Conservation (phyloP, 2,329 filamentous ascomycete genomes). For the Pyrenochaeta sp. region DNA sequence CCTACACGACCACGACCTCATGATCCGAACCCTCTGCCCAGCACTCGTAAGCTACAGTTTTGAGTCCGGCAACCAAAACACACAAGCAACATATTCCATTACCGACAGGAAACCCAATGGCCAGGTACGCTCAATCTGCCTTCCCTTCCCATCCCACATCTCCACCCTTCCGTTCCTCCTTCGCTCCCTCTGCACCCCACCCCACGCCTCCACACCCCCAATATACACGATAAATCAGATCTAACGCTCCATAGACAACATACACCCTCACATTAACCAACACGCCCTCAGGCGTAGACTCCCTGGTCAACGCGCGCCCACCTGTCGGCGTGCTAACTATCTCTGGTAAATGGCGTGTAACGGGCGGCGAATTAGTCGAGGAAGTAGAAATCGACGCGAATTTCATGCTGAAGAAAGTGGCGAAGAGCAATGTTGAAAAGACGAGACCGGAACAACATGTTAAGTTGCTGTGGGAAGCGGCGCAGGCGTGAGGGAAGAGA, state of each 20-base stretch:
- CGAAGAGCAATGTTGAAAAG: conserved; percentile 52
- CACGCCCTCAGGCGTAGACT: conserved; percentile 43
- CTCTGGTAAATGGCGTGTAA: conserved; percentile 49
- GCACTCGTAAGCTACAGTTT: conserved; percentile 45
- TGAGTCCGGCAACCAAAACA: conserved; percentile 40
- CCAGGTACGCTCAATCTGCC: conserved; percentile 30
- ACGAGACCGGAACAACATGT: conserved; percentile 50
- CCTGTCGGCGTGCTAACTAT: conserved; percentile 51
- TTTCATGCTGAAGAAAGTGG: conserved; percentile 54
- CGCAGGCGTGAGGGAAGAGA: conserved; percentile 21
- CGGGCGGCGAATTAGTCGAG: conserved; percentile 43
- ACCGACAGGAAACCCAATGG: conserved; percentile 53
- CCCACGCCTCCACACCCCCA: not conserved
- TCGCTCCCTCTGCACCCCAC: conserved; percentile 3
- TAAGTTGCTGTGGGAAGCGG: conserved; percentile 42
- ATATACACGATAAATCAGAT: not conserved
- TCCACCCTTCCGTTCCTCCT: not conserved
- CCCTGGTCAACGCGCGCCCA: conserved; percentile 51
- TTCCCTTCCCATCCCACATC: not conserved
- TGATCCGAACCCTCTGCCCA: conserved; percentile 51
- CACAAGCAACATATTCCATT: conserved; percentile 44
- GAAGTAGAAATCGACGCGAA: conserved; percentile 54
- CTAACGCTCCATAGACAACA: conserved; percentile 38
- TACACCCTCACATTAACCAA: conserved; percentile 54
- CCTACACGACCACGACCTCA: conserved; percentile 52